Evolutionary conservation across 2,329 filamentous ascomycete species (phyloP).

Genomic region (Trichothecium roseum): DNA sequence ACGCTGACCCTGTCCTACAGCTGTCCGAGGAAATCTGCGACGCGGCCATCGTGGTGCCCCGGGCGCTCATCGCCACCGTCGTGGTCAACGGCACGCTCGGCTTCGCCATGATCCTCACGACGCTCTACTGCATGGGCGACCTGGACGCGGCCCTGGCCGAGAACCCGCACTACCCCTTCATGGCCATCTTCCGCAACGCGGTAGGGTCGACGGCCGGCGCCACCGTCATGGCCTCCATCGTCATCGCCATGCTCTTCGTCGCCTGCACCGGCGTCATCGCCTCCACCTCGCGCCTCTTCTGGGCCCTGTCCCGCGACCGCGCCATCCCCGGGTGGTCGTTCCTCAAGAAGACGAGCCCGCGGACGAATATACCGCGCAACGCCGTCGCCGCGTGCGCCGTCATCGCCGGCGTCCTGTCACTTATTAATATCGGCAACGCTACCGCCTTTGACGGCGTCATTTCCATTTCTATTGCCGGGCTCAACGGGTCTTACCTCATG

Average conservation of each 20-base stretch:
- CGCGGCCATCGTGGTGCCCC: conserved; percentile 37
- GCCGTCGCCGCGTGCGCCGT: conserved; percentile 14
- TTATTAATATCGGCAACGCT: conserved; percentile 21
- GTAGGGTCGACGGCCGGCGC: conserved; percentile 36
- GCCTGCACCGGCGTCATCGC: conserved; percentile 43
- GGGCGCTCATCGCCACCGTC: conserved; percentile 36
- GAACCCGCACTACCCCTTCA: conserved; percentile 44
- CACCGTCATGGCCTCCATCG: conserved; percentile 36
- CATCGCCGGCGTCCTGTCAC: conserved; percentile 17
- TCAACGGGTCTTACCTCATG: conserved; percentile 19
- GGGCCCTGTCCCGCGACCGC: conserved; percentile 34
- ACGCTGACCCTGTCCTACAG: conserved; percentile 12
- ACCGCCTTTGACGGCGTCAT: conserved; percentile 18
- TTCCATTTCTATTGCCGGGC: conserved; percentile 17
- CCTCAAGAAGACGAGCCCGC: conserved; percentile 1
- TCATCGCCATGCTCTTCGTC: conserved; percentile 36
- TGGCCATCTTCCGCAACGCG: conserved; percentile 44
- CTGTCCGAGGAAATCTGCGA: conserved; percentile 37
- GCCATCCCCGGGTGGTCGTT: conserved; percentile 12
- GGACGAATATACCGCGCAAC: conserved; percentile 17
- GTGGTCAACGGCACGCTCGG: conserved; percentile 40
- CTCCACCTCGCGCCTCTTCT: conserved; percentile 46
- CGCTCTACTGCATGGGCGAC: conserved; percentile 27
- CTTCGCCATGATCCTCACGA: conserved; percentile 21
- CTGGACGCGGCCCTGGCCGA: conserved; percentile 30